Percentiles rank a stretch among this genome's conserved stretches.
Conservation (phyloP, 306 rosid species). For the Pyrus bretschneideri region DNA sequence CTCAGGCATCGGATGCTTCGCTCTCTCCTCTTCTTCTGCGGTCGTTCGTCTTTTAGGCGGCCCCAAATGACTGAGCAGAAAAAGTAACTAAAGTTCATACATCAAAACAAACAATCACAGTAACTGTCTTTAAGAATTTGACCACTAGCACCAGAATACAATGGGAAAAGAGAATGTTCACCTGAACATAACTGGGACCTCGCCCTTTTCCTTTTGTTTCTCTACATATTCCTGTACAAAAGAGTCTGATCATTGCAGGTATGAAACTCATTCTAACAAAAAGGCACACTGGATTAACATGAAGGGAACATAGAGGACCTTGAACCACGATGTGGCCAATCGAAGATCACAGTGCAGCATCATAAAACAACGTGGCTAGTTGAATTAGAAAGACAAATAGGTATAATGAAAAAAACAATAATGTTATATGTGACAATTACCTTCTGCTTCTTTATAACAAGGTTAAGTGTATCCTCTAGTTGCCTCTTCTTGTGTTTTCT, state of each 20-base stretch:
- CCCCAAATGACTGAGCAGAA: conserved; percentile 81
- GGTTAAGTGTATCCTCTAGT: conserved; percentile 85
- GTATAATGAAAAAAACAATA: neutral
- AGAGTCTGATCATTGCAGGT: conserved; percentile 20
- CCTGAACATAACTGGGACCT: conserved; percentile 98
- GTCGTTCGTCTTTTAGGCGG: conserved; percentile 81
- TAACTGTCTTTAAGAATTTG: conserved; percentile 3
- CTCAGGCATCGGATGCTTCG: conserved; percentile 82
- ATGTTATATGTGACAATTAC: conserved; percentile 30
- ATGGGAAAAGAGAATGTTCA: conserved; percentile 16
- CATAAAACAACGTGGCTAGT: neutral
- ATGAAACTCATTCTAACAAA: neutral
- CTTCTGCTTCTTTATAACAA: conserved; percentile 88
- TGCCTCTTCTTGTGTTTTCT: conserved; percentile 98
- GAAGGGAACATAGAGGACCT: neutral
- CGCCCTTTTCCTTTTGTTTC: conserved; percentile 89
- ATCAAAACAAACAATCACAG: conserved; percentile 14
- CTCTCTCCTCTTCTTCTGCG: conserved; percentile 95
- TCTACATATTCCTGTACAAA: conserved; percentile 81
- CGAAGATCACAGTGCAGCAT: neutral
- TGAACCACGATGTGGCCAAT: neutral
- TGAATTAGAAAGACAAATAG: neutral
- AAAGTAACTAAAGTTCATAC: conserved; percentile 29
- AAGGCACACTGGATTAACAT: neutral
- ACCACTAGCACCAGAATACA: neutral